phyloP scores from a whole-genome alignment of 768 basidiomycete species.

The Crucibulum laeve region DNA sequence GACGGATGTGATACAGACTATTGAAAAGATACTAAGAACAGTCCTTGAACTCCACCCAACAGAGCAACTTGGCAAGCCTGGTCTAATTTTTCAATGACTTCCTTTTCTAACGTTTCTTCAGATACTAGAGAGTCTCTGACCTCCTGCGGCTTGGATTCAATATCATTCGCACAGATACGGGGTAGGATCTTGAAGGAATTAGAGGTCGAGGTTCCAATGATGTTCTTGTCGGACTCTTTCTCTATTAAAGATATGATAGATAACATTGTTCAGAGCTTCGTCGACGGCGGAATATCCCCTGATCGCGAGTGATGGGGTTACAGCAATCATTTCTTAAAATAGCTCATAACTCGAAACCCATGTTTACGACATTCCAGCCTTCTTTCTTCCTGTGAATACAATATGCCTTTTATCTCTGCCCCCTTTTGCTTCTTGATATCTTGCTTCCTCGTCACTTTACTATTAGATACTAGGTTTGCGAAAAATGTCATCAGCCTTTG shows the following conservation, averaged over 20 bases:
- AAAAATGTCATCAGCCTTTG: no score
- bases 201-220: constrained; percentile 26
- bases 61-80: constrained; percentile 22
- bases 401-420: no score
- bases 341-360: no score
- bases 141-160: constrained; percentile 26
- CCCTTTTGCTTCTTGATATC: no score
- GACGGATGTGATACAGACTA: constrained; percentile 11
- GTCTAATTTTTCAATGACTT: not conserved
- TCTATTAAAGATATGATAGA: constrained; percentile 24
- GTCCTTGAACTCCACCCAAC: constrained; percentile 21
- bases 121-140: constrained; percentile 23
- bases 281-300: constrained; percentile 3
- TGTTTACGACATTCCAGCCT: no score
- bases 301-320: not conserved
- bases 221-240: constrained; percentile 25
- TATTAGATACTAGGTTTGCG: no score
- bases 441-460: no score
- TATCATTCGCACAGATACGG: constrained; percentile 28
- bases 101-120: constrained; percentile 4
- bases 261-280: constrained; percentile 17
- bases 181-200: constrained; percentile 24
- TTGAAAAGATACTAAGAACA: constrained; percentile 17
- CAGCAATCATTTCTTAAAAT: not conserved
- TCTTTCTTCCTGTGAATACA: no score